A percentile compares a stretch with the other conserved stretches of the same genome.
Evolutionary conservation across 2,329 filamentous ascomycete species (phyloP).

Genomic region (Aspergillus pseudonomiae): DNA sequence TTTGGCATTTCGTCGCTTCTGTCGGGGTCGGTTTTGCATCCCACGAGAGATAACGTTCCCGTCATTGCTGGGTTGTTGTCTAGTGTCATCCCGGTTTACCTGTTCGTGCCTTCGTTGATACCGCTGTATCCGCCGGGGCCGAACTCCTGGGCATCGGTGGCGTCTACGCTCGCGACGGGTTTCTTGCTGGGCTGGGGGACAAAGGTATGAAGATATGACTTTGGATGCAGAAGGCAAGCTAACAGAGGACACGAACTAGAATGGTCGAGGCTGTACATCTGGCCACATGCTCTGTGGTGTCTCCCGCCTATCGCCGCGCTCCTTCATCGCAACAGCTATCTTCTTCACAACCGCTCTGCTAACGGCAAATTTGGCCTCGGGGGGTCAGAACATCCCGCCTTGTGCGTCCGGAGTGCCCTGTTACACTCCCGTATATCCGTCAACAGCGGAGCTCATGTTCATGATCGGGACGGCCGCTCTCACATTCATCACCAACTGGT

Average conservation of each 20-base stretch:
- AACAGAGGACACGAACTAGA: conserved; percentile 30
- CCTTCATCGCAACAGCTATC: conserved; percentile 49
- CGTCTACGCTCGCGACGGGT: conserved; percentile 46
- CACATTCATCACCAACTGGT: conserved; percentile 34
- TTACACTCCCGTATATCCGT: conserved; percentile 51
- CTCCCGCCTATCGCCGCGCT: conserved; percentile 53
- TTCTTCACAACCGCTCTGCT: conserved; percentile 51
- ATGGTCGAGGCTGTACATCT: conserved; percentile 56
- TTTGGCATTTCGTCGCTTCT: conserved; percentile 55
- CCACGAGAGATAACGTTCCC: conserved; percentile 45
- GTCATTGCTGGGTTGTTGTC: conserved; percentile 52
- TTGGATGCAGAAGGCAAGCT: background rate
- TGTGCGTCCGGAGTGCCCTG: conserved; percentile 47
- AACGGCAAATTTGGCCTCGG: conserved; percentile 42
- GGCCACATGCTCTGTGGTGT: conserved; percentile 60
- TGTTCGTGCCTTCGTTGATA: conserved; percentile 49
- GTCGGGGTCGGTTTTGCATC: conserved; percentile 44
- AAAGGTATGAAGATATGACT: conserved; percentile 43
- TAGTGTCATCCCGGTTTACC: conserved; percentile 46
- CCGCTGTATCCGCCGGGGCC: conserved; percentile 46
- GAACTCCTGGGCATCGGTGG: conserved; percentile 36
- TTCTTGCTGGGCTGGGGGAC: conserved; percentile 56
- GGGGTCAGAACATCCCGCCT: conserved; percentile 42
- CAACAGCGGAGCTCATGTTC: conserved; percentile 36
- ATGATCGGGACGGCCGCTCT: conserved; percentile 37